These are phyloP conservation scores for Letharia lupina DNA, from an alignment of 495 filamentous ascomycete species.

Conservation along the genomic window DNA sequence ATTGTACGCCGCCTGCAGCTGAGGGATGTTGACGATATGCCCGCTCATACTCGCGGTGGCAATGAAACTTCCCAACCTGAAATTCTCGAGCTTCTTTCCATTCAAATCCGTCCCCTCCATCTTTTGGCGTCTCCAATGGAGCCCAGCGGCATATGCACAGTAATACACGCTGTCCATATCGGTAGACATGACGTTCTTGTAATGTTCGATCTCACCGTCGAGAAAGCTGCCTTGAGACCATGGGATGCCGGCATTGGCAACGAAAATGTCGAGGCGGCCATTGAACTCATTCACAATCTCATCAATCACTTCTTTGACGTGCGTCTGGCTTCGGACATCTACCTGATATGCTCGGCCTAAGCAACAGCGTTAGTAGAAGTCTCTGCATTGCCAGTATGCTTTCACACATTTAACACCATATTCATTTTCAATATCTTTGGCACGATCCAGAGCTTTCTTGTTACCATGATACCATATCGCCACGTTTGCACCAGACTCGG, in stretches of 20 bases:
- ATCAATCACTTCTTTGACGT: slow-evolving; percentile 50
- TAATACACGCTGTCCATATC: slow-evolving; percentile 80
- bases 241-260: slow-evolving; percentile 71
- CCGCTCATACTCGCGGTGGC: slow-evolving; percentile 75
- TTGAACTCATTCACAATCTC: slow-evolving; percentile 59
- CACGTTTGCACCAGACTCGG: slow-evolving; percentile 81
- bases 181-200: slow-evolving; percentile 58
- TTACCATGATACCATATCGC: slow-evolving; percentile 83
- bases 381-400: background rate
- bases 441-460: slow-evolving; percentile 58
- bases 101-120: slow-evolving; percentile 55
- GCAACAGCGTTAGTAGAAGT: background rate
- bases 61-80: slow-evolving; percentile 63
- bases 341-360: slow-evolving; percentile 71
- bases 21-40: slow-evolving; percentile 82
- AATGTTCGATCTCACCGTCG: slow-evolving; percentile 55
- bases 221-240: slow-evolving; percentile 64
- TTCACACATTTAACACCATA: slow-evolving; percentile 72
- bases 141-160: slow-evolving; percentile 68
- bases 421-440: slow-evolving; percentile 59
- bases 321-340: slow-evolving; percentile 50
- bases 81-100: slow-evolving; percentile 59
- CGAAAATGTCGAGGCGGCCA: slow-evolving; percentile 67
- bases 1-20: slow-evolving; percentile 80
- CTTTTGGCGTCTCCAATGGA: slow-evolving; percentile 59